Percentiles rank a stretch among this genome's conserved stretches.
Evolutionary conservation across 768 basidiomycete species (phyloP).

Genomic region (Phanerochaete carnosa): DNA sequence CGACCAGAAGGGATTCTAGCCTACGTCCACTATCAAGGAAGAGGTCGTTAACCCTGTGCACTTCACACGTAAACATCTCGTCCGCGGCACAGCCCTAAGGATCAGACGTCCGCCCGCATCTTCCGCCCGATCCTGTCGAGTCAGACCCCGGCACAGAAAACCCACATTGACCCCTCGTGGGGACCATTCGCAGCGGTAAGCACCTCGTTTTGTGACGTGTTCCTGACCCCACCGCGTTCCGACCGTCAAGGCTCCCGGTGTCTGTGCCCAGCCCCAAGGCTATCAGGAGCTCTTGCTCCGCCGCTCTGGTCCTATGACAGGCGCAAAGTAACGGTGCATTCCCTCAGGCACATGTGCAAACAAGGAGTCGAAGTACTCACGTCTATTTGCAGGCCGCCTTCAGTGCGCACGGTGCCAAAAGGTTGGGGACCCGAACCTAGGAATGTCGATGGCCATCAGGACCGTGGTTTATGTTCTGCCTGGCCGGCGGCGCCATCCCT

Average conservation of each 20-base stretch:
- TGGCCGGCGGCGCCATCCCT: not conserved
- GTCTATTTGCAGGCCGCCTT: not conserved
- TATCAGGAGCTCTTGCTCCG: not conserved
- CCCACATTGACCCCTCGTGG: not conserved
- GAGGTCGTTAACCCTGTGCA: not conserved
- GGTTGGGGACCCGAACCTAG: not conserved
- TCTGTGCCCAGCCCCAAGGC: not conserved
- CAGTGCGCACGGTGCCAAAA: not conserved
- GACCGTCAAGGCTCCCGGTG: not conserved
- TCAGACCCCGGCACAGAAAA: not conserved
- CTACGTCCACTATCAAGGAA: not conserved
- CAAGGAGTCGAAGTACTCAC: not conserved
- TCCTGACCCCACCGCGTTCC: not conserved
- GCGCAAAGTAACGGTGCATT: not conserved
- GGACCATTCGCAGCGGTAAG: not conserved
- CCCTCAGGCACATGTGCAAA: not conserved
- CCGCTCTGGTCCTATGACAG: not conserved
- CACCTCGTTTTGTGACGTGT: not conserved
- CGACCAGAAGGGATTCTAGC: not conserved
- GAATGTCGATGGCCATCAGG: not conserved
- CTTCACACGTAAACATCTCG: not conserved
- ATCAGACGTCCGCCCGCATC: not conserved
- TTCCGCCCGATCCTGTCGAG: not conserved
- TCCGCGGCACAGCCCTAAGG: not conserved
- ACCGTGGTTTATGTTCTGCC: not conserved